These are phyloP conservation scores for Apiospora koreana DNA, from an alignment of 2,329 filamentous ascomycete genomes.

Conservation along the genomic window DNA sequence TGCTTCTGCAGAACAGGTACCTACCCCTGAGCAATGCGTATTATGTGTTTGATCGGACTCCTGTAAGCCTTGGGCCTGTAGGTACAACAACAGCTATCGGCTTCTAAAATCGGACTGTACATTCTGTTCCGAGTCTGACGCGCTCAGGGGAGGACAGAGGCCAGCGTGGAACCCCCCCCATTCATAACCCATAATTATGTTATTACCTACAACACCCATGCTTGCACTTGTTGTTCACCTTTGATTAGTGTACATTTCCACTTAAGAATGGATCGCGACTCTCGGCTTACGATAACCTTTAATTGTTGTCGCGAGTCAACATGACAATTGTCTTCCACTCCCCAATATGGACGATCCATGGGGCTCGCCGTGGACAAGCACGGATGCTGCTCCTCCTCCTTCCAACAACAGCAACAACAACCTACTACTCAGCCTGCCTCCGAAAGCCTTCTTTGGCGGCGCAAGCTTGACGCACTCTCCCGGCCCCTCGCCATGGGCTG, in stretches of 20 bases:
- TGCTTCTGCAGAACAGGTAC: not conserved
- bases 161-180: conserved; percentile 3
- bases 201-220: not conserved
- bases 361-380: conserved; percentile 60
- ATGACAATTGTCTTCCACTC: conserved; percentile 26
- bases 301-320: conserved; percentile 21
- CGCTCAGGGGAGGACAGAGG: not conserved
- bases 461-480: conserved; percentile 26
- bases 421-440: conserved; percentile 41
- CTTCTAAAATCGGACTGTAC: not conserved
- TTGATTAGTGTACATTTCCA: not conserved
- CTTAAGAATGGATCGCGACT: not conserved
- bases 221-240: not conserved
- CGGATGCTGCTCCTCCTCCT: conserved; percentile 37
- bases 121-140: not conserved
- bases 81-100: not conserved
- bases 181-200: not conserved
- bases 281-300: not conserved
- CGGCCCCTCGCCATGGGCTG: conserved; percentile 43
- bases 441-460: conserved; percentile 39
- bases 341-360: conserved; percentile 62
- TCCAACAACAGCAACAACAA: conserved; percentile 30
- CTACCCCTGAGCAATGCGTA: conserved; percentile 4
- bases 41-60: not conserved
- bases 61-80: too few species aligned